Percentiles rank a stretch among this genome's conserved stretches.
phyloP scores from a whole-genome alignment of 257 asterid genomes.

The Fraxinus quadrangulata region DNA sequence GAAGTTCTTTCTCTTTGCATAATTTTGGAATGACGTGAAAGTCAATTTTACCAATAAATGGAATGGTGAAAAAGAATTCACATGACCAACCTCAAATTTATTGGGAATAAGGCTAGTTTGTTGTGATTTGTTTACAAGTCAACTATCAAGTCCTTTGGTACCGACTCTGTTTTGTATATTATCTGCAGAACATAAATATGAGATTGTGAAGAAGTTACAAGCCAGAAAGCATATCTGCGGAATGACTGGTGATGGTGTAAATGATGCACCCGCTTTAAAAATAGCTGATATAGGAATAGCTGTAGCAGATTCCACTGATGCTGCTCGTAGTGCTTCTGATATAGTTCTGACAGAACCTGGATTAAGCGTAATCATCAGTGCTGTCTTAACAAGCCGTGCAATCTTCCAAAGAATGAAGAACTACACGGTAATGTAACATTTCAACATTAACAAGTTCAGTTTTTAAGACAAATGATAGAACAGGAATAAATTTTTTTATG shows the following conservation, averaged over 20 bases:
- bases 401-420: slow-evolving; percentile 43
- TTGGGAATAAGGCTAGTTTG: background rate
- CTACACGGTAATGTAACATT: slow-evolving; percentile 32
- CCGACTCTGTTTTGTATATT: background rate
- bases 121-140: background rate
- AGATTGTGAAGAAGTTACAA: slow-evolving; percentile 35
- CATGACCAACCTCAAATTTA: background rate
- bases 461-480: background rate
- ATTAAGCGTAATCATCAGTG: slow-evolving; percentile 38
- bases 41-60: background rate
- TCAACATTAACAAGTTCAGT: background rate
- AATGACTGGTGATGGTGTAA: slow-evolving; percentile 47
- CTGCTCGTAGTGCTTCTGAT: slow-evolving; percentile 44
- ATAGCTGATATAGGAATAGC: slow-evolving; percentile 44
- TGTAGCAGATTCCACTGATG: slow-evolving; percentile 41
- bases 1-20: background rate
- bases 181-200: slow-evolving; percentile 40
- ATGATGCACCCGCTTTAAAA: slow-evolving; percentile 41
- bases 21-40: background rate
- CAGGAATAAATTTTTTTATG: slow-evolving; percentile 6
- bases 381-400: slow-evolving; percentile 42
- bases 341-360: slow-evolving; percentile 42
- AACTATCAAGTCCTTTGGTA: background rate
- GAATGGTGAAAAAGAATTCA: background rate
- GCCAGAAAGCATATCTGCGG: slow-evolving; percentile 40